Base-by-base conservation (phyloP, 768 basidiomycete genomes). In the Panus rudis region DNA sequence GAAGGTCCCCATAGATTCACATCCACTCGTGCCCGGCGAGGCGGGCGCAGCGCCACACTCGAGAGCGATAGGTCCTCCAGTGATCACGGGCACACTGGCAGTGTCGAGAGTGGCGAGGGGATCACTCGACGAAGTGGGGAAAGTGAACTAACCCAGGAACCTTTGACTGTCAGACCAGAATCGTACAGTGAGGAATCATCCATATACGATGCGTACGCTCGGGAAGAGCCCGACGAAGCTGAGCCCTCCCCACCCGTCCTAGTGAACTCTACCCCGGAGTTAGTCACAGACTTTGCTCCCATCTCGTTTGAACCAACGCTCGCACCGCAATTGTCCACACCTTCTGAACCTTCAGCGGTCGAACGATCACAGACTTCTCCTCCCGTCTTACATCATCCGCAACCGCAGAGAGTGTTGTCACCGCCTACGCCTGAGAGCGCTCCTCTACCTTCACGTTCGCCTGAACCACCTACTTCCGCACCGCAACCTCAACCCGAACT, bases 1-100 rank as follows among this genome's bases (percentile, higher is more conserved):
- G 89, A 87, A 62, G 86, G 84, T 10, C 87, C 87, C 2, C 89
- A 89, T 71, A 82, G 91, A 10, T 93, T 93, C 63, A 66, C 64
- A 4, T 62, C 68, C 6, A 63, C 69, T 4, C 66, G 75, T 20
- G 33, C 63, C 61, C 40, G 73, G 74, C 26, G 63, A 76, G 27
- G 63, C 46, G 45, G 42, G n/a, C 42, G 48, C 6, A 50, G 63
- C 25, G 55, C 65, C 14, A 42, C 60, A 3, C 73, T 76, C 1
- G 86, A 84, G 6, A 82, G 79, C 56, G 85, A 87, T 43, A 57
- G 79, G 33, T 85, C 83, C 19, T 78, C 81, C 28, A 84, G 74
- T 52, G 83, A 87, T 51, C 81, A 81, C 52, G 67, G 68, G 19
- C 61, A 72, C 23, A 14, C n/a, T 8, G n/a, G n/a, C n/a, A n/a